Evolutionary conservation across 345 rosid genomes (phyloP).

Genomic region (Alliaria petiolata): DNA sequence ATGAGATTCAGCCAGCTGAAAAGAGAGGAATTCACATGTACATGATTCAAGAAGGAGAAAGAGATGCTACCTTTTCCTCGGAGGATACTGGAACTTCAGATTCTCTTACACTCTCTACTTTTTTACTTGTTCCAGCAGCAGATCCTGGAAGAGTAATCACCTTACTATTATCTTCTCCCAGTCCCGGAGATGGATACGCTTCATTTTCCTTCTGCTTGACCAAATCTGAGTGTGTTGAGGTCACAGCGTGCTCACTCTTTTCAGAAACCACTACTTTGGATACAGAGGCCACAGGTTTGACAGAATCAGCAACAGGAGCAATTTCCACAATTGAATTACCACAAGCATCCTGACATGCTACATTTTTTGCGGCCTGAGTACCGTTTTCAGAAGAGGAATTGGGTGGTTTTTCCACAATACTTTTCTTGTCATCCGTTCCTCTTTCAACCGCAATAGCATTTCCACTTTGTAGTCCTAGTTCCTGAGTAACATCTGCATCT

Average conservation of each 20-base stretch:
- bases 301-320: constrained; percentile 20
- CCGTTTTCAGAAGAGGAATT: constrained; percentile 29
- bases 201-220: neutral
- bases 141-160: constrained; percentile 17
- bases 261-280: constrained; percentile 33
- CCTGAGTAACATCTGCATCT: constrained; percentile 31
- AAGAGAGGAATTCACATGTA: constrained; percentile 1
- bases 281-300: constrained; percentile 24
- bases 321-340: constrained; percentile 25
- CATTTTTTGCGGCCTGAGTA: constrained; percentile 24
- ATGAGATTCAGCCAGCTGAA: constrained; percentile 10
- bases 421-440: constrained; percentile 13
- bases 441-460: constrained; percentile 30
- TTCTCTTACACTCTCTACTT: constrained; percentile 25
- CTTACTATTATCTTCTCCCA: constrained; percentile 3
- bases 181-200: constrained; percentile 4
- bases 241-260: constrained; percentile 37
- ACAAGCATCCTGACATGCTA: constrained; percentile 21
- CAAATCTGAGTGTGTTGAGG: constrained; percentile 12
- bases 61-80: constrained; percentile 57
- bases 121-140: constrained; percentile 34
- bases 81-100: constrained; percentile 26
- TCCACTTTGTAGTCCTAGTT: constrained; percentile 28
- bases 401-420: constrained; percentile 12
- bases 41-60: constrained; percentile 2